phyloP scores from a whole-genome alignment of 78 protist species.

The Isochrysis galbana region DNA sequence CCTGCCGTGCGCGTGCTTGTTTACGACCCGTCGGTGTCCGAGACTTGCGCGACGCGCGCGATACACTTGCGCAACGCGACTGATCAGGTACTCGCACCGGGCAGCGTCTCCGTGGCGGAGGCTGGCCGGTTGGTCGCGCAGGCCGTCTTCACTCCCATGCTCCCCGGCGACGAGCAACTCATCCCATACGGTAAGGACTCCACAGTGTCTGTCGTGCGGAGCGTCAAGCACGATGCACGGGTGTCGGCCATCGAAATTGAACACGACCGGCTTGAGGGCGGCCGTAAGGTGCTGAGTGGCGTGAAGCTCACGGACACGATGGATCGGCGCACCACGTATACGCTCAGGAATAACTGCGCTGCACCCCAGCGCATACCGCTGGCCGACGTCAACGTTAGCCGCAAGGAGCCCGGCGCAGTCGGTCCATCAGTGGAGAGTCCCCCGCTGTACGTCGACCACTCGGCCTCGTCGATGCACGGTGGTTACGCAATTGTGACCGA shows the following conservation, averaged over 20 bases:
- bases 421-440: too few species aligned
- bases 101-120: neutral
- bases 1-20: constrained; percentile 9
- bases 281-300: neutral
- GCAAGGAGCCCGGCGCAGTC: neutral
- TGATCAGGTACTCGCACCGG: neutral
- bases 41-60: neutral
- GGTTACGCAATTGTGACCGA: neutral
- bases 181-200: constrained; percentile 7
- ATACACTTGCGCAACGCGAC: neutral
- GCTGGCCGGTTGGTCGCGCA: neutral
- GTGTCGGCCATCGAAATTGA: neutral
- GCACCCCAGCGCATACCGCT: too few species aligned
- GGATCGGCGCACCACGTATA: neutral
- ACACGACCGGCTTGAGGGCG: neutral
- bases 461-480: neutral
- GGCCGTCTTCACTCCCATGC: constrained; percentile 17
- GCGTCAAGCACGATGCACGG: neutral
- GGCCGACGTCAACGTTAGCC: too few species aligned
- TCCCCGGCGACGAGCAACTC: constrained; percentile 38
- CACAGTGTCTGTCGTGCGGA: neutral
- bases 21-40: neutral
- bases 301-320: neutral
- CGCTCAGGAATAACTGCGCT: neutral
- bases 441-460: constrained; percentile 23